Evolutionary conservation across 1,139 yeast genomes (phyloP), one percentile per base, ranked within the genome.

Genomic region (Taphrina pruni): DNA sequence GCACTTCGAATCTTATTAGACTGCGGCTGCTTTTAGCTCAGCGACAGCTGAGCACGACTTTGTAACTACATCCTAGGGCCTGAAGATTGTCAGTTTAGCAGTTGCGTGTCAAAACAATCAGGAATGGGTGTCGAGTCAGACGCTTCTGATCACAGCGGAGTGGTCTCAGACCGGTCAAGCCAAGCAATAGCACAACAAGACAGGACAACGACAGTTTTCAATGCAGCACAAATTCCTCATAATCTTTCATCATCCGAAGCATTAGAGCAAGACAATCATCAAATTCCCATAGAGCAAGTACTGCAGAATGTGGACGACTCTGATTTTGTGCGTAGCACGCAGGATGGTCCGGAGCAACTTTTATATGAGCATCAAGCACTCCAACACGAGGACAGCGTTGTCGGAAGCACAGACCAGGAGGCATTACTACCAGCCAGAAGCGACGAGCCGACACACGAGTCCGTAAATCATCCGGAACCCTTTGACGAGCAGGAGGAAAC

Each of bases 151-250:
- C 32, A 26, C 32, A 26, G 32, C 32, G 32, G 32, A 26, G 32
- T 26, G 32, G 32, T 26, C 4, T 26, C 32, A 26, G 32, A 26
- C 2, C 32, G 32, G 32, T 26, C 32, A 26, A 26, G 4, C 4
- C 32, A 26, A 26, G 32, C 2, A 26, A 26, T 26, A 26, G 32
- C 32, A 26, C 32, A 26, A 26, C 32, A 26, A 4, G 32, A 26
- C 20, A n/a, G 11, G 52, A 17, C 52, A 3, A 6, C 43, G 11
- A 9, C 43, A 11, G 43, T 39, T n/a, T 56, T 56, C 60, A 58
- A 58, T 17, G 43, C 62, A 11, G 62, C 62, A n/a, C 51, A 39
- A 21, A 58, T 58, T n/a, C 62, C 62, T 8, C 50, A 39, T 26
- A 41, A 56, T 21, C 21, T 56, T 8, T 7, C 7, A 6, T 20